phyloP scores from a whole-genome alignment of 2,329 filamentous ascomycete species.

The Dryadomyces quercivorus region DNA sequence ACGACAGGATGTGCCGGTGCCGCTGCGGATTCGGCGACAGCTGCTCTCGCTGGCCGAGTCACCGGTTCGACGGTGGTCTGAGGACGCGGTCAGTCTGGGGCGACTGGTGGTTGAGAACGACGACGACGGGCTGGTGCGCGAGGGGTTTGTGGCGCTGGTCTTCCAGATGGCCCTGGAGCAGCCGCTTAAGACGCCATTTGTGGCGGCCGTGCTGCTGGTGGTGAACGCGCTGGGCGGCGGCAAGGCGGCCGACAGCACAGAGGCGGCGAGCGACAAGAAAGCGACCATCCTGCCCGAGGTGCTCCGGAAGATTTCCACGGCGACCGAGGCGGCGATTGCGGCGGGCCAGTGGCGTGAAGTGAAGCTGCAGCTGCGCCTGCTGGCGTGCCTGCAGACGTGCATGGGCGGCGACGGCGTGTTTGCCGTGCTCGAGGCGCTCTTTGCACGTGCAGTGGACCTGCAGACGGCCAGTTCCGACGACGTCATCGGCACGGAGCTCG shows the following conservation, averaged over 20 bases:
- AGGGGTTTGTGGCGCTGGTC: conserved; percentile 59
- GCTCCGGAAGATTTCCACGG: conserved; percentile 47
- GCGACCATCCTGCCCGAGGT: conserved; percentile 62
- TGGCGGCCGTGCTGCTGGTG: conserved; percentile 71
- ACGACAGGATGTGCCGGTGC: conserved; percentile 57
- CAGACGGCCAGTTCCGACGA: conserved; percentile 91
- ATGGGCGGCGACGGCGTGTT: conserved; percentile 80
- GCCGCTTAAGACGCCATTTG: conserved; percentile 93
- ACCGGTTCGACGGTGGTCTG: conserved; percentile 63
- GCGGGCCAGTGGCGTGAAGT: conserved; percentile 77
- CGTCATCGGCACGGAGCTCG: conserved; percentile 74
- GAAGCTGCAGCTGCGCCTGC: conserved; percentile 79
- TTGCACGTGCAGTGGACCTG: conserved; percentile 78
- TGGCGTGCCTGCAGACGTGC: conserved; percentile 73
- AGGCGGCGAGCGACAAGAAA: not conserved
- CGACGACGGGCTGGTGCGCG: conserved; percentile 60
- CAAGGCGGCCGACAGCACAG: not conserved
- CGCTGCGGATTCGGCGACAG: conserved; percentile 63
- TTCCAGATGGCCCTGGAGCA: conserved; percentile 77
- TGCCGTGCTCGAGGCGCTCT: conserved; percentile 76
- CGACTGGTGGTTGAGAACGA: conserved; percentile 70
- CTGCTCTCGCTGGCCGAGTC: conserved; percentile 73
- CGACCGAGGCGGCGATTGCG: conserved; percentile 55
- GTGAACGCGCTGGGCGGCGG: conserved; percentile 56
- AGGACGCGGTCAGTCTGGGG: conserved; percentile 64